These are phyloP conservation scores for Glycine latifolia DNA, from an alignment of 306 rosid genomes.

Conservation along the genomic window DNA sequence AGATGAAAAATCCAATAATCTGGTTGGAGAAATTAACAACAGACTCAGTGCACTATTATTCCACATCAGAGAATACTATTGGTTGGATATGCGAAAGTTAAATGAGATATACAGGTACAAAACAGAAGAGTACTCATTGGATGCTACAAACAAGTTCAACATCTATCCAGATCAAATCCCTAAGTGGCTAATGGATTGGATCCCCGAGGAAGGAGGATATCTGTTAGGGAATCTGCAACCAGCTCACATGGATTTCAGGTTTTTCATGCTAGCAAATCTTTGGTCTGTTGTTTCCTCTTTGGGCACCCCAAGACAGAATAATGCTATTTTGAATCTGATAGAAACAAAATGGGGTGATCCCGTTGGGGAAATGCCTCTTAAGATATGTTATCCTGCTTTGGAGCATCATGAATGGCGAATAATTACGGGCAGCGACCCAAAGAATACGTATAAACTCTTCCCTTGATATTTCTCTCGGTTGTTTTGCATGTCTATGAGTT, in stretches of 20 bases:
- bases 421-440: constrained; percentile 94
- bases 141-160: constrained; percentile 93
- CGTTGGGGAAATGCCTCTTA: constrained; percentile 87
- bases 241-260: constrained; percentile 99
- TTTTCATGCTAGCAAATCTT: constrained; percentile 93
- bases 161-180: constrained; percentile 99
- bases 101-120: constrained; percentile 96
- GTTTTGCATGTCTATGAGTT: not conserved
- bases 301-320: constrained; percentile 90
- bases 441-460: constrained; percentile 76
- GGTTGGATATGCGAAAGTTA: constrained; percentile 87
- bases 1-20: constrained; percentile 70
- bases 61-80: constrained; percentile 95
- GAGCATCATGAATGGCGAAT: constrained; percentile 94
- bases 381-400: constrained; percentile 92
- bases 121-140: constrained; percentile 91
- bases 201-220: constrained; percentile 94
- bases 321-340: constrained; percentile 73
- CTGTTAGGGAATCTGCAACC: constrained; percentile 94
- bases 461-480: constrained; percentile 11
- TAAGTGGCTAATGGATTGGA: constrained; percentile 91
- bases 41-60: constrained; percentile 89
- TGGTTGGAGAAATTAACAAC: constrained; percentile 80
- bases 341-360: constrained; percentile 93
- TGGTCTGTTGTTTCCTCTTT: constrained; percentile 91